Percentiles rank a stretch among this genome's conserved stretches.
phyloP scores from a whole-genome alignment of 2,329 filamentous ascomycete species.

The Penicillium sclerotiorum region DNA sequence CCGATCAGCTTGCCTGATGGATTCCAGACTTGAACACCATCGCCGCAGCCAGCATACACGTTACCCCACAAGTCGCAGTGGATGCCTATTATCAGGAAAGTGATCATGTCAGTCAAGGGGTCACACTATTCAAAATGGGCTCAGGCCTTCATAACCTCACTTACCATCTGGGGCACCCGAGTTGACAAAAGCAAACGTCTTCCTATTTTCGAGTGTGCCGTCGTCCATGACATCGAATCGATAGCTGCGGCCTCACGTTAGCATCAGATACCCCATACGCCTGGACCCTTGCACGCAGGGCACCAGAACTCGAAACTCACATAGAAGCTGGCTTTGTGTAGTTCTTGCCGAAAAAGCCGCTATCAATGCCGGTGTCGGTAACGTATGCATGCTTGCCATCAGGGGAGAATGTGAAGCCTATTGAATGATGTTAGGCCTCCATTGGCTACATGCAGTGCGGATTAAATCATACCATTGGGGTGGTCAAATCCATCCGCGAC shows the following conservation, averaged over 20 bases:
- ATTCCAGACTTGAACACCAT: constrained; percentile 58
- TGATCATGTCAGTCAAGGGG: no score
- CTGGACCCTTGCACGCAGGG: no score
- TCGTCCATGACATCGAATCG: constrained; percentile 51
- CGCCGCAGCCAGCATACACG: constrained; percentile 57
- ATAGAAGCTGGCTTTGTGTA: no score
- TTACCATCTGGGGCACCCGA: constrained; percentile 51
- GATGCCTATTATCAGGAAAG: no score
- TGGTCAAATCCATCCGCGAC: constrained; percentile 44
- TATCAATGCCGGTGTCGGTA: not conserved
- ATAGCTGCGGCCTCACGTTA: constrained; percentile 43
- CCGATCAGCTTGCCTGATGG: constrained; percentile 52
- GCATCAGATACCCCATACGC: constrained; percentile 53
- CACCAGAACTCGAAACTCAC: not conserved
- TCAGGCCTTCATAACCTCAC: no score
- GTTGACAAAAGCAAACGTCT: constrained; percentile 55
- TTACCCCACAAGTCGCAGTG: constrained; percentile 57
- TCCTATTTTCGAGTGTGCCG: constrained; percentile 51
- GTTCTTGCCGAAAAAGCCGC: no score
- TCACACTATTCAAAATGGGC: no score
- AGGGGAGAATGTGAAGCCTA: no score
- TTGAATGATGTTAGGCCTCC: no score
- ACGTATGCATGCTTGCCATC: constrained; percentile 39
- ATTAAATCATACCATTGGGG: constrained; percentile 52
- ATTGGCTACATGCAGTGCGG: no score